These are phyloP conservation scores for Clonostachys sp. DNA, from an alignment of 2,329 filamentous ascomycete species.

Conservation along the genomic window DNA sequence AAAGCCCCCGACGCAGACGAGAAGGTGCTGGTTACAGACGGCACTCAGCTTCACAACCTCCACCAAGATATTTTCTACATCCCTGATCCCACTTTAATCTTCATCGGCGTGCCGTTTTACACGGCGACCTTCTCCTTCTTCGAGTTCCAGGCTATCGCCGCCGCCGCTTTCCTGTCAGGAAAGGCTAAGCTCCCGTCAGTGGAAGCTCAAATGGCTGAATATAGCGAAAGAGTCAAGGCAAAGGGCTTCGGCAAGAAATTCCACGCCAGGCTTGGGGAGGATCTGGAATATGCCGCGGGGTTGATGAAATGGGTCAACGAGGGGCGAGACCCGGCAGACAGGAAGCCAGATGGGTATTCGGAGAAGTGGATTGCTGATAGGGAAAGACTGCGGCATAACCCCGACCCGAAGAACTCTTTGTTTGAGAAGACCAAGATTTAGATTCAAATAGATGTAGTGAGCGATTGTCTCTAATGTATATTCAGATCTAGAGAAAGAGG, in stretches of 20 bases:
- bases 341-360: too few species aligned
- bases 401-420: too few species aligned
- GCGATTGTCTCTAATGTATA: too few species aligned
- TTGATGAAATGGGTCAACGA: too few species aligned
- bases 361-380: too few species aligned
- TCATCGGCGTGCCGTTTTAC: constrained; percentile 62
- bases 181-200: neutral
- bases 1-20: too few species aligned
- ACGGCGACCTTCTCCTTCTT: constrained; percentile 66
- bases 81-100: constrained; percentile 56
- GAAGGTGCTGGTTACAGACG: constrained; percentile 56
- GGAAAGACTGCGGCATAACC: too few species aligned
- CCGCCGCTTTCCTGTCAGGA: constrained; percentile 40
- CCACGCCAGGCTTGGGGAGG: constrained; percentile 3
- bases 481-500: too few species aligned
- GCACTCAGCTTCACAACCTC: constrained; percentile 59
- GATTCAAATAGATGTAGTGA: too few species aligned
- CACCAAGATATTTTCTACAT: constrained; percentile 72
- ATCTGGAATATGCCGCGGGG: too few species aligned
- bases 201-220: constrained; percentile 6
- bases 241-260: constrained; percentile 13
- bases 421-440: too few species aligned
- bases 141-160: constrained; percentile 62
- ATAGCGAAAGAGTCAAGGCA: constrained; percentile 7
- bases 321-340: too few species aligned